A percentile compares a stretch with the other conserved stretches of the same genome.
Conservation (phyloP, 345 rosid genomes). For the Moringa oleifera region DNA sequence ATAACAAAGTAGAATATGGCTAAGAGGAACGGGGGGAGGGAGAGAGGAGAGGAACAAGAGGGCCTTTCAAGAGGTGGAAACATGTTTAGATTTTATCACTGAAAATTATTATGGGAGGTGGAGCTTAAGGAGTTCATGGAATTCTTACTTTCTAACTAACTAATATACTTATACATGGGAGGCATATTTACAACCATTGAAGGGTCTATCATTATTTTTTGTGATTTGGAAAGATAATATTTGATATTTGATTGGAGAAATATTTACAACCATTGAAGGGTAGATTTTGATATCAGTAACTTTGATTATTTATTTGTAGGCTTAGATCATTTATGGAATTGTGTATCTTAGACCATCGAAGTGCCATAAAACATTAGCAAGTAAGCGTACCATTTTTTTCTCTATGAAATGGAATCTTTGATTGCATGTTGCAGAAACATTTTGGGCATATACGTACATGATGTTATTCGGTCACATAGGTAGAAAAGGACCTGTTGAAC, state of each 20-base stretch:
- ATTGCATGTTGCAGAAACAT: background rate
- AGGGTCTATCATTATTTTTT: background rate
- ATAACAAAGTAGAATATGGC: too few relatives aligned
- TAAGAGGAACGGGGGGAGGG: too few relatives aligned
- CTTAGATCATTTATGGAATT: conserved; percentile 87
- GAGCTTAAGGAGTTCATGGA: too few relatives aligned
- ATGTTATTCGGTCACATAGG: too few relatives aligned
- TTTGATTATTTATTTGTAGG: conserved; percentile 32
- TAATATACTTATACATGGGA: too few relatives aligned
- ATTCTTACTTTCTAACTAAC: too few relatives aligned
- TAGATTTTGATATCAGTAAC: background rate
- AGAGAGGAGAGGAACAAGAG: too few relatives aligned
- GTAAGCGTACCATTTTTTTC: conserved; percentile 25
- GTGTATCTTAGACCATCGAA: conserved; percentile 81
- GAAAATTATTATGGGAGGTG: too few relatives aligned
- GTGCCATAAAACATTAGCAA: conserved; percentile 46
- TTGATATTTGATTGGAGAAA: background rate
- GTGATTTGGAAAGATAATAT: background rate
- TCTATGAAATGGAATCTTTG: conserved; percentile 1
- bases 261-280: background rate
- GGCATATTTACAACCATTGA: too few relatives aligned
- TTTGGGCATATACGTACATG: background rate
- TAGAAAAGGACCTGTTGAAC: background rate
- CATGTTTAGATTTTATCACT: too few relatives aligned
- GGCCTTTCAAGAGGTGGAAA: too few relatives aligned